Conservation (phyloP, 345 rosid genomes). For the Eucalyptus tenuipes region DNA sequence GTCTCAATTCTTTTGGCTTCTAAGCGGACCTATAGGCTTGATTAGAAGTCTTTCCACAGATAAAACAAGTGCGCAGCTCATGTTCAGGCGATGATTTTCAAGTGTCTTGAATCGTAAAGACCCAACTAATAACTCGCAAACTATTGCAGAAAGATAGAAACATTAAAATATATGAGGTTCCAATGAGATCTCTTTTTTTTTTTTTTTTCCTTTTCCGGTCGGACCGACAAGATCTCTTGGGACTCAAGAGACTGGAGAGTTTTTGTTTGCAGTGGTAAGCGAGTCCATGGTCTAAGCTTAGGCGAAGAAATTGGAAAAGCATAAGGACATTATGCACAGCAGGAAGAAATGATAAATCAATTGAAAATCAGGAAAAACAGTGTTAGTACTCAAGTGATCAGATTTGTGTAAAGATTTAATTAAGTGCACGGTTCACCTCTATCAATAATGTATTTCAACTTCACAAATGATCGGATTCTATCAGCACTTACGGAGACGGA, state of each 20-base stretch:
- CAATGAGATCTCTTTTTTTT: fast-evolving
- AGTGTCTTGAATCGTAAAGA: not conserved
- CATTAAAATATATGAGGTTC: not conserved
- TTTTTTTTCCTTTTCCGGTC: too few relatives aligned
- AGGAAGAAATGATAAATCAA: too few relatives aligned
- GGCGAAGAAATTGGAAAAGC: too few relatives aligned
- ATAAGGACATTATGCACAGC: too few relatives aligned
- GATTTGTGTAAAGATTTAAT: too few relatives aligned
- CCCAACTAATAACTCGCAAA: not conserved
- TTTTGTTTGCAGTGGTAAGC: too few relatives aligned
- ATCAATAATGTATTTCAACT: not conserved
- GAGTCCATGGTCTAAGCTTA: too few relatives aligned
- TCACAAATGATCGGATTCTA: not conserved
- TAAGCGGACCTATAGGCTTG: not conserved
- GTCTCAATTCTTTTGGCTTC: not conserved
- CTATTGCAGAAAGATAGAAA: not conserved
- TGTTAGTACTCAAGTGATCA: too few relatives aligned
- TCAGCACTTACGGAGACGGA: not conserved
- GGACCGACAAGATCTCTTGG: too few relatives aligned
- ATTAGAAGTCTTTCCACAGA: not conserved
- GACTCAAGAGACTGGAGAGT: too few relatives aligned
- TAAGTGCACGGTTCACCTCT: not conserved
- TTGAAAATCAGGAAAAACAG: too few relatives aligned
- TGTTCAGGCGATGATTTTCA: not conserved
- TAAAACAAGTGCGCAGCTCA: not conserved